Conservation (phyloP, 805 yeast genomes). For the Candida boleticola region DNA sequence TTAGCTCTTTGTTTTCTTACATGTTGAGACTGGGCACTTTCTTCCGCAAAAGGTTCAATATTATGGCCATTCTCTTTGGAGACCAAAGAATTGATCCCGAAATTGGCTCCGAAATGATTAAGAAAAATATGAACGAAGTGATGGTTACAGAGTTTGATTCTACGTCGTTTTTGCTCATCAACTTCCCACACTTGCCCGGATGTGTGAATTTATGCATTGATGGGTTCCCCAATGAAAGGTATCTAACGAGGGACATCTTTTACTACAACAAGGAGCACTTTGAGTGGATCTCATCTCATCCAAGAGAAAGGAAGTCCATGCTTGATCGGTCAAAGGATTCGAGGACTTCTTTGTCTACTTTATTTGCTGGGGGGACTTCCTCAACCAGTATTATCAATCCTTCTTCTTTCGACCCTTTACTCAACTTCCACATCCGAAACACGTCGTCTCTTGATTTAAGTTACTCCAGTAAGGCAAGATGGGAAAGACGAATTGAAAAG, state of each 20-base stretch:
- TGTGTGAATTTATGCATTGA: background rate
- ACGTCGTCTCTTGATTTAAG: background rate
- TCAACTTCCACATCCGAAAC: background rate
- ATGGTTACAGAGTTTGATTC: slow-evolving; percentile 17
- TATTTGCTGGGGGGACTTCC: no score
- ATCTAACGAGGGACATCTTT: slow-evolving; percentile 7
- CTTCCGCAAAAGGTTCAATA: slow-evolving; percentile 19
- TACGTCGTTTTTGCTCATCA: slow-evolving; percentile 10
- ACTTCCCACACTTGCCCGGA: slow-evolving; percentile 22
- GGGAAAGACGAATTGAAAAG: background rate
- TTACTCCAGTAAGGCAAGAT: background rate
- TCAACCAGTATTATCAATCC: background rate
- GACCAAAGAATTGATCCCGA: slow-evolving; percentile 11
- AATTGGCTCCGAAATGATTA: slow-evolving; percentile 4
- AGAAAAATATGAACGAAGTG: slow-evolving; percentile 17
- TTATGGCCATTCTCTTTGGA: slow-evolving; percentile 15
- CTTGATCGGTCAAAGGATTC: background rate
- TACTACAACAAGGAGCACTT: slow-evolving; percentile 16
- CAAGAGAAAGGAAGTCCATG: background rate
- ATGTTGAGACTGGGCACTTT: slow-evolving; percentile 11
- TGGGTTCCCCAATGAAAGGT: no score
- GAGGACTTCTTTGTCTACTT: no score
- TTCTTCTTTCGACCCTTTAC: background rate
- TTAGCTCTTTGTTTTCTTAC: background rate
- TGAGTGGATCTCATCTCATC: slow-evolving; percentile 12